Base-by-base conservation (phyloP, 2,329 filamentous ascomycete species). In the Lachnellula occidentalis region DNA sequence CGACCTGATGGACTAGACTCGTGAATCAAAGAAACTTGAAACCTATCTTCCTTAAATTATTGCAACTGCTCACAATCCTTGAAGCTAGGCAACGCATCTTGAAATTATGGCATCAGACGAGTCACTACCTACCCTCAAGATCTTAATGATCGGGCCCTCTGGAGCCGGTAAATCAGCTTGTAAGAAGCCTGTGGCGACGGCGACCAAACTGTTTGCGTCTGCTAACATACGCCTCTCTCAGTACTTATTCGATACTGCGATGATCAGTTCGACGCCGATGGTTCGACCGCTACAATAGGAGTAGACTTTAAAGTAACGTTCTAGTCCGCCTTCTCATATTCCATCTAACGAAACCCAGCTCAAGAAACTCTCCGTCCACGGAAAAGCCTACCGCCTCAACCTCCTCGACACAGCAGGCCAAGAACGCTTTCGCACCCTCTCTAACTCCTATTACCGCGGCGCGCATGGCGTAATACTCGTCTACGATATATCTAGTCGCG, bases 391-490 rank as follows among this genome's bases (percentile, higher is more conserved):
- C 59, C 72, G 76, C 24, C 63, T 81, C 21, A 79, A 77, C 45
- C 73, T 82, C 49, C 78, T 81, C 60, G 94, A 99, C 69, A 99
- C 94, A 1, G 94, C 94, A 5, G 94, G 94, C 50, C 96, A 95
- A 57, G 94, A 99, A 72, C 85, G 94, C 57, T 99, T 97, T 72
- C 89, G 94, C 61, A 95, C 90, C 56, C 92, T 97, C 39, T 95
- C 90, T 24, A 82, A 94, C 61, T 94, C 88, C 45, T 99, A 97
- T 75, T 97, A 99, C 72, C 87, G 94, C 67, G 92, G 92, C 60
- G 94, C 94, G 2, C 92, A 94, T 4, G 94, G 92, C 62, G 92
- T 92, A n/a, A 87, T 99, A 49, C 80, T 99, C 57, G 85, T 97
- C 60, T 99, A 97, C 78, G 94, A 99, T 71, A 78, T 97, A 55